Evolutionary conservation across 805 yeast species (phyloP), one percentile per base, ranked within the genome.

Genomic region (Kluyveromyces wickerhamii): DNA sequence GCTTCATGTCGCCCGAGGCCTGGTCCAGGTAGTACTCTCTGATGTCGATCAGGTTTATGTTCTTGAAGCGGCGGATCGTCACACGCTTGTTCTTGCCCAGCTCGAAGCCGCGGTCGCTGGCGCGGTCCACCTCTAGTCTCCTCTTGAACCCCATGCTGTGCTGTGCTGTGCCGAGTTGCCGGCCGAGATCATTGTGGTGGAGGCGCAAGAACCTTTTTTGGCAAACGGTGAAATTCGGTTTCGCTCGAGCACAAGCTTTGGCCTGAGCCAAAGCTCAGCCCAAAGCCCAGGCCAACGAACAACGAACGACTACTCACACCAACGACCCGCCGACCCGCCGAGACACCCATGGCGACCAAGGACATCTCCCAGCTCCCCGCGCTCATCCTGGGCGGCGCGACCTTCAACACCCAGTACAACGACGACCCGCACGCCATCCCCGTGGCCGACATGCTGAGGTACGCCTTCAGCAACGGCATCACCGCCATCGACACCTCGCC

Each of bases 401-500:
- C 82, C 4, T 78, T 87, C 66, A 87, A 85, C 59, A 67, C 74
- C 15, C 94, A 81, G 52, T 88, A 85, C 65, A 73, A 80, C 41
- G 74, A 67, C 8, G 71, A 82, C 47, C 95, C 95, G 1, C 63
- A 65, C 22, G 48, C 61, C 1, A 45, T 84, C 27, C 80, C 85
- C 1, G 67, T 77, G 8, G 63, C 59, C 8, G 75, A 72, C 0
- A 70, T 88, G 32, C 45, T 88, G 14, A 52, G 62, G 31, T 48
- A 55, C 10, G 92, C 88, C 0, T 78, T 88, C 47, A 59, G 63
- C 14, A 51, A 65, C 17, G 96, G 96, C 0, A 63, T 85, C 40
- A 70, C 67, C 29, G 92, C 94, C 2, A 65, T 88, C 23, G 96
- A 88, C 52, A 86, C 96, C 0, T 83, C 96, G 0, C 96, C 96